phyloP scores from a whole-genome alignment of 2,329 filamentous ascomycete species.

The Penicillium vulpinum region DNA sequence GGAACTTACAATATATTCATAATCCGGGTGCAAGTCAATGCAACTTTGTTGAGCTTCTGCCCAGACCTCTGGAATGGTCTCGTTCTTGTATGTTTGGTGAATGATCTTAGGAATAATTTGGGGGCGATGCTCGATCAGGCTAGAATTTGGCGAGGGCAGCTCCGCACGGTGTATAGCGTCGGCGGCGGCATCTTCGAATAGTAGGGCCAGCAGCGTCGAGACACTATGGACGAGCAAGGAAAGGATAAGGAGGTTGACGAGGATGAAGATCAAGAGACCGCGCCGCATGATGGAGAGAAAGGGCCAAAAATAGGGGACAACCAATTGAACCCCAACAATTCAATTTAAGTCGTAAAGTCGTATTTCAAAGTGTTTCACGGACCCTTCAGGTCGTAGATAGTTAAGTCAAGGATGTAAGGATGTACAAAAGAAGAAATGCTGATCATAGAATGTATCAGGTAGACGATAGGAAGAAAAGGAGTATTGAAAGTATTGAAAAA shows the following conservation, averaged over 20 bases:
- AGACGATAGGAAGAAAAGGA: conserved; percentile 1
- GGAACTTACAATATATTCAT: conserved; percentile 69
- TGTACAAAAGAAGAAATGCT: not conserved
- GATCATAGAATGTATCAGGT: not conserved
- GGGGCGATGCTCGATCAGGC: conserved; percentile 55
- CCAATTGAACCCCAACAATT: not conserved
- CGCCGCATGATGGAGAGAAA: conserved; percentile 55
- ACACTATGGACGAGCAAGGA: conserved; percentile 65
- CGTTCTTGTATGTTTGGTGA: conserved; percentile 74
- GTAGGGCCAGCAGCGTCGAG: conserved; percentile 68
- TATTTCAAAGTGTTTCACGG: not conserved
- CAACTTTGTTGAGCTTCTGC: conserved; percentile 65
- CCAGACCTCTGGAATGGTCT: conserved; percentile 68
- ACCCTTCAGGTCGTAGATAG: not conserved
- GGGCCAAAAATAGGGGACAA: not conserved
- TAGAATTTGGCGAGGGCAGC: conserved; percentile 64
- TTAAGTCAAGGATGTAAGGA: not conserved
- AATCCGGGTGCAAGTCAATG: conserved; percentile 66
- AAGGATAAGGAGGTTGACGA: conserved; percentile 65
- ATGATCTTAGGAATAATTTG: conserved; percentile 74
- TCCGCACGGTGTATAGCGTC: conserved; percentile 68
- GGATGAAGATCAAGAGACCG: conserved; percentile 62
- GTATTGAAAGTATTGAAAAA: conserved; percentile 7
- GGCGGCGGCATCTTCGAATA: conserved; percentile 65
- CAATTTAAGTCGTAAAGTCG: not conserved